Evolutionary conservation across 495 filamentous ascomycete genomes (phyloP).

Genomic region (Cenococcum geophilum): DNA sequence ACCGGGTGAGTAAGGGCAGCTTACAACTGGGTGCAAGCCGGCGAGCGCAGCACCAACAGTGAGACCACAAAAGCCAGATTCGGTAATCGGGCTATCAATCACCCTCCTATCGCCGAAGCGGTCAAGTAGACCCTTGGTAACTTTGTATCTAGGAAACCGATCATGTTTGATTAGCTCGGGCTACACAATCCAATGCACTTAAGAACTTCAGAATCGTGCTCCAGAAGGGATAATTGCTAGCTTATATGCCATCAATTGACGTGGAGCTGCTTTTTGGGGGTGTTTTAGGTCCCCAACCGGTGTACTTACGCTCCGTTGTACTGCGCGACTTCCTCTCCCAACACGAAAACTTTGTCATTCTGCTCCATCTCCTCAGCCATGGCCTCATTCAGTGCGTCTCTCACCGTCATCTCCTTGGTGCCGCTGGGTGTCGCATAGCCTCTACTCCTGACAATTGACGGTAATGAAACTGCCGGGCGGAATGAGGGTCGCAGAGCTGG

Average conservation of each 20-base stretch:
- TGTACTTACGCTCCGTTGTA: slow-evolving; percentile 85
- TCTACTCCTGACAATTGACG: slow-evolving; percentile 39
- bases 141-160: slow-evolving; percentile 68
- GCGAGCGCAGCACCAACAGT: slow-evolving; percentile 90
- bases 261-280: not conserved
- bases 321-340: slow-evolving; percentile 98
- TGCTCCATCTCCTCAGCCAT: slow-evolving; percentile 93
- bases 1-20: slow-evolving; percentile 33
- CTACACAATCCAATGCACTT: not conserved
- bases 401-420: slow-evolving; percentile 86
- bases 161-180: not conserved
- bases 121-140: slow-evolving; percentile 93
- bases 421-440: slow-evolving; percentile 46
- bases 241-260: not conserved
- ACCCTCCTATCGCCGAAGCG: slow-evolving; percentile 95
- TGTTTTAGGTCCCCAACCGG: slow-evolving; percentile 6
- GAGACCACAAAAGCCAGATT: slow-evolving; percentile 88
- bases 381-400: slow-evolving; percentile 95
- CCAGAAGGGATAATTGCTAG: not conserved
- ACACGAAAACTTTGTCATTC: slow-evolving; percentile 88
- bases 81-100: slow-evolving; percentile 97
- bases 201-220: not conserved
- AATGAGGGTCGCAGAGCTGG: slow-evolving; percentile 49
- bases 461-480: slow-evolving; percentile 45
- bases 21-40: slow-evolving; percentile 86